Conservation (phyloP, 139 green algal species). For the Chlamydomonas incerta region DNA sequence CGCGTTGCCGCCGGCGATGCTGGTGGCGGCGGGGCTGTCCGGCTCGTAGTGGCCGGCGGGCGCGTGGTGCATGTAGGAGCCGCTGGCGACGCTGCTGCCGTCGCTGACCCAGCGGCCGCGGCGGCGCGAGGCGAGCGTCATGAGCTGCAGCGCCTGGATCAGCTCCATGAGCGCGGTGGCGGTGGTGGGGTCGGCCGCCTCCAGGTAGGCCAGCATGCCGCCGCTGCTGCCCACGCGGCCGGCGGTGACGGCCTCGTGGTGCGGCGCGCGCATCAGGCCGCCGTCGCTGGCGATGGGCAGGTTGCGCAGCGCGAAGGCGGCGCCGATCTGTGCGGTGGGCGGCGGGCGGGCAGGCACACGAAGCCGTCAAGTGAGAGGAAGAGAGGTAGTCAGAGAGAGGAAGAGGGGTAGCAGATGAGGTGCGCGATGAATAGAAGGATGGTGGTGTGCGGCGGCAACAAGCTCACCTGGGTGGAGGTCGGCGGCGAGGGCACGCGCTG, state of each 20-base stretch:
- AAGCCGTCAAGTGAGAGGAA: too few relatives aligned
- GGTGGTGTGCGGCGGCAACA: too few relatives aligned
- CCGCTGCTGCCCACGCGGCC: slow-evolving; percentile 25
- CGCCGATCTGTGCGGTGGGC: neutral
- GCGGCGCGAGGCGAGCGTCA: slow-evolving; percentile 23
- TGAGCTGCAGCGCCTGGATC: slow-evolving; percentile 36
- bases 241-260: slow-evolving; percentile 10
- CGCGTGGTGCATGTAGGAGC: neutral
- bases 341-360: neutral
- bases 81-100: slow-evolving; percentile 21
- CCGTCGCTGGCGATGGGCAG: slow-evolving; percentile 38
- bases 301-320: slow-evolving; percentile 16
- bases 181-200: slow-evolving; percentile 38
- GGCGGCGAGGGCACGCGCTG: neutral
- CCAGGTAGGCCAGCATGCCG: slow-evolving; percentile 36
- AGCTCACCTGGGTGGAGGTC: neutral
- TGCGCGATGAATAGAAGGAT: too few relatives aligned
- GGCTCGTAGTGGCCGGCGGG: neutral
- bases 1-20: neutral
- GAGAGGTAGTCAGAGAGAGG: too few relatives aligned
- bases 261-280: slow-evolving; percentile 18
- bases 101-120: slow-evolving; percentile 18
- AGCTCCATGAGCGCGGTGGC: slow-evolving; percentile 37
- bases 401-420: too few relatives aligned
- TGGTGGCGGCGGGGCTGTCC: neutral